Evolutionary conservation across 1,284 basidiomycete species (phyloP).

Genomic region (Marasmius tenuissimus): DNA sequence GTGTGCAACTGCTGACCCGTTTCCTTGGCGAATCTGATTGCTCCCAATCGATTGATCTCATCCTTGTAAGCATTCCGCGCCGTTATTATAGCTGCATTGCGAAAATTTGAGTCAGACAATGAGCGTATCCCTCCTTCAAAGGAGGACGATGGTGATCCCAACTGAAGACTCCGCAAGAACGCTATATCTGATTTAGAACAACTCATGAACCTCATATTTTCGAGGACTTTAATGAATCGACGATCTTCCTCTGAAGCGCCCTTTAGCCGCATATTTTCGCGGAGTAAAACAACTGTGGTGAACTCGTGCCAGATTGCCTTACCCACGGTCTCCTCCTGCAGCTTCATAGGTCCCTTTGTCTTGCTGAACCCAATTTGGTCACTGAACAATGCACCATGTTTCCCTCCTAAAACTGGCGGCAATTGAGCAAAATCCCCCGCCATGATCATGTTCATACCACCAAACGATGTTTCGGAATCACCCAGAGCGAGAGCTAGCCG

Average conservation of each 20-base stretch:
- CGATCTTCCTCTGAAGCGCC: constrained; percentile 4
- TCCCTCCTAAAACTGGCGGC: constrained; percentile 10
- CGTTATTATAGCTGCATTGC: constrained; percentile 20
- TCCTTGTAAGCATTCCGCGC: constrained; percentile 16
- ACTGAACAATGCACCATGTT: not conserved
- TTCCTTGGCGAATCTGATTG: constrained; percentile 15
- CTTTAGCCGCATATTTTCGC: constrained; percentile 20
- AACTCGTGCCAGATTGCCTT: constrained; percentile 13
- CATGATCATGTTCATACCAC: constrained; percentile 24
- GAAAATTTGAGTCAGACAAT: not conserved
- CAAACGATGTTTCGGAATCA: constrained; percentile 12
- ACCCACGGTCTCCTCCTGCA: constrained; percentile 1
- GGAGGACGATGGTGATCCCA: not conserved
- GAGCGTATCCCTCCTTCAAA: not conserved
- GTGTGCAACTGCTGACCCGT: not conserved
- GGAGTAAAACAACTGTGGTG: constrained; percentile 4
- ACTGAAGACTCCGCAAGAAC: constrained; percentile 4
- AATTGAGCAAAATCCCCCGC: constrained; percentile 27
- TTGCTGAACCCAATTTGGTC: not conserved
- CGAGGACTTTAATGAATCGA: constrained; percentile 9
- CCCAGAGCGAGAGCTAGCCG: not conserved
- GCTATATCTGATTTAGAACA: constrained; percentile 12
- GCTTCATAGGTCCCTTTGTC: not conserved
- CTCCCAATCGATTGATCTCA: constrained; percentile 16
- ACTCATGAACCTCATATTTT: constrained; percentile 18